Percentiles rank a stretch among this genome's conserved stretches.
Conservation (phyloP, 805 yeast genomes). For the Wickerhamomyces hampshirensis region DNA sequence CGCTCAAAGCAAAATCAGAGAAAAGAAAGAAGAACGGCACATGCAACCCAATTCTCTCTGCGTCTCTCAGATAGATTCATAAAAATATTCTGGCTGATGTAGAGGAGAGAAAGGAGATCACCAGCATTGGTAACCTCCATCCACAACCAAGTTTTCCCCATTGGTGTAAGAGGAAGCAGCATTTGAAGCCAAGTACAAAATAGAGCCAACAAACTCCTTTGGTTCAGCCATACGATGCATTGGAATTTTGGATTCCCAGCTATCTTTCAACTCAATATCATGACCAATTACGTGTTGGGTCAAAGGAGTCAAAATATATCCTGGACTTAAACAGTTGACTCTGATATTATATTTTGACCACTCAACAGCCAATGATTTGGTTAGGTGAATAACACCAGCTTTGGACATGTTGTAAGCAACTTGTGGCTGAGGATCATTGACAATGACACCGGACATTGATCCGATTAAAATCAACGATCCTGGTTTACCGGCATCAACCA, state of each 20-base stretch:
- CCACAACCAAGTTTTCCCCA: conserved; percentile 78
- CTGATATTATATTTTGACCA: conserved; percentile 77
- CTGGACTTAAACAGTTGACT: conserved; percentile 76
- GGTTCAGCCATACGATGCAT: conserved; percentile 84
- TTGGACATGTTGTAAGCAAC: conserved; percentile 80
- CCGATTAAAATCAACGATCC: conserved; percentile 68
- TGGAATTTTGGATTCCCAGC: conserved; percentile 72
- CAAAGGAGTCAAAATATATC: conserved; percentile 75
- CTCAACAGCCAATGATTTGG: conserved; percentile 70
- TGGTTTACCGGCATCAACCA: conserved; percentile 46
- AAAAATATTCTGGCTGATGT: neutral
- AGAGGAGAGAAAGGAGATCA: conserved; percentile 20
- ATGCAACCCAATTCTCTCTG: no score
- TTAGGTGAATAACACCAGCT: conserved; percentile 82
- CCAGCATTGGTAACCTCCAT: conserved; percentile 88
- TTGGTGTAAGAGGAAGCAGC: conserved; percentile 76
- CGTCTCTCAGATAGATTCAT: no score
- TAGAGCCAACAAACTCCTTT: conserved; percentile 73
- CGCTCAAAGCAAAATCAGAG: no score
- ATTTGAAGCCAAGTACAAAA: conserved; percentile 67
- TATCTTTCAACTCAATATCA: conserved; percentile 54
- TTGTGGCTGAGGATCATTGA: conserved; percentile 77
- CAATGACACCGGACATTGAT: conserved; percentile 77
- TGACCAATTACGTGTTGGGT: conserved; percentile 66
- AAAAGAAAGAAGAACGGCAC: no score